These are phyloP conservation scores for Quercus bicolor DNA, from an alignment of 306 rosid genomes.

Conservation along the genomic window DNA sequence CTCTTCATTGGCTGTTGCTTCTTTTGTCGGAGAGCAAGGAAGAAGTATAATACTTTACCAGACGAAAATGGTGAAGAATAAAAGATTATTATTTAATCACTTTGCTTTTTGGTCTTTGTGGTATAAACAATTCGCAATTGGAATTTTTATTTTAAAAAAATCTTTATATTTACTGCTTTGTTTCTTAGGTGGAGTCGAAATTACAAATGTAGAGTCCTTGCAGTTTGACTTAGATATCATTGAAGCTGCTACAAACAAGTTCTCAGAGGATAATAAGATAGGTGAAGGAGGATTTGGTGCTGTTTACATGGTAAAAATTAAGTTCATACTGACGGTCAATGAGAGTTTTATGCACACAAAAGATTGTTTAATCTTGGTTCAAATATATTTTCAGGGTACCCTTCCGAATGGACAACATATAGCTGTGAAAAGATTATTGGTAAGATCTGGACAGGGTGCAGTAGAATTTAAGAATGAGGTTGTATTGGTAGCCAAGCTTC, in stretches of 20 bases:
- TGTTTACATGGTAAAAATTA: slow-evolving; percentile 20
- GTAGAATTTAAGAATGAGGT: slow-evolving; percentile 31
- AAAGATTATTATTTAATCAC: neutral
- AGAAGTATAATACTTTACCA: neutral
- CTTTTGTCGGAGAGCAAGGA: slow-evolving; percentile 16
- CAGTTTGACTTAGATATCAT: slow-evolving; percentile 8
- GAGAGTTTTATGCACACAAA: neutral
- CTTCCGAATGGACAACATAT: slow-evolving; percentile 15
- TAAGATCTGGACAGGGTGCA: slow-evolving; percentile 19
- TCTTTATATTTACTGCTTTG: neutral
- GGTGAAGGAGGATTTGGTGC: slow-evolving; percentile 35
- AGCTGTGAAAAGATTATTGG: slow-evolving; percentile 31
- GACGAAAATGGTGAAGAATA: slow-evolving; percentile 25
- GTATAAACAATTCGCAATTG: neutral
- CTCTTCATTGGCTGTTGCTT: slow-evolving; percentile 9
- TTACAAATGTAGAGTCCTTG: slow-evolving; percentile 11
- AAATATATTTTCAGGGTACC: slow-evolving; percentile 17
- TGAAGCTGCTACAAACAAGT: slow-evolving; percentile 23
- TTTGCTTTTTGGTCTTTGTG: too few species aligned
- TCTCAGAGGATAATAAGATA: slow-evolving; percentile 14
- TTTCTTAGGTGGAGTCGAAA: slow-evolving; percentile 18
- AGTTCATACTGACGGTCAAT: neutral
- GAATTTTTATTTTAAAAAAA: neutral
- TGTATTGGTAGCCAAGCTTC: slow-evolving; percentile 27
- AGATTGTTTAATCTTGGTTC: neutral